Evolutionary conservation across 306 rosid species (phyloP), one percentile per base, ranked within the genome.

Genomic region (Vicia sativa): DNA sequence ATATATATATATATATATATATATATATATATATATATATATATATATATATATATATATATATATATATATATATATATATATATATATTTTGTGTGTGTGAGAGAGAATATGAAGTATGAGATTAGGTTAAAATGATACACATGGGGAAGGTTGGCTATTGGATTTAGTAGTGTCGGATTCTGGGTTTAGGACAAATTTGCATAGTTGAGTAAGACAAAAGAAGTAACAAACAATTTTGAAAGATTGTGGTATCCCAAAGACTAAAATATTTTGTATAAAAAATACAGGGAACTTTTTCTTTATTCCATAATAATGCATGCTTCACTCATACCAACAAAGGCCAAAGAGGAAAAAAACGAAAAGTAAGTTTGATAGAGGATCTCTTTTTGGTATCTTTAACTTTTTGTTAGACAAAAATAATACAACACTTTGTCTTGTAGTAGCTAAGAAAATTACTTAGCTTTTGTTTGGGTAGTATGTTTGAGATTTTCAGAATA

Each of bases 91-190:
- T 31, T 26, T 21, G 23, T 21, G 23, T 21, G 23, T 21, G 23
- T 21, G 23, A 21, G 21, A 13, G 58, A 65, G 50, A 45, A 25
- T 29, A 53, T 31, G 38, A 59, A 39, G 31, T 6, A 61, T 8
- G 64, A 70, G 65, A 68, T 68, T 80, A 65, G 67, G 77, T 77
- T 65, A 69, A 77, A 68, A 77, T 45, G 49, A 46, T 68, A 82
- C 72, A 80, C 76, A 72, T 48, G 74, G 78, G 43, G 15, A 75
- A 78, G 89, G 85, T 38, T 77, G 91, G 87, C 92, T 60, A 19
- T 74, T 84, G 89, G 87, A 83, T 62, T 61, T 38, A 67, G 70
- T 77, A 58, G 75, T 82, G 92, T 84, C 83, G 58, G 82, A 29
- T 48, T 62, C 71, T 39, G 79, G 45, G 6, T 71, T 71, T 79